Base-by-base conservation (phyloP, 1,284 basidiomycete genomes). In the Calocybe gambosa region DNA sequence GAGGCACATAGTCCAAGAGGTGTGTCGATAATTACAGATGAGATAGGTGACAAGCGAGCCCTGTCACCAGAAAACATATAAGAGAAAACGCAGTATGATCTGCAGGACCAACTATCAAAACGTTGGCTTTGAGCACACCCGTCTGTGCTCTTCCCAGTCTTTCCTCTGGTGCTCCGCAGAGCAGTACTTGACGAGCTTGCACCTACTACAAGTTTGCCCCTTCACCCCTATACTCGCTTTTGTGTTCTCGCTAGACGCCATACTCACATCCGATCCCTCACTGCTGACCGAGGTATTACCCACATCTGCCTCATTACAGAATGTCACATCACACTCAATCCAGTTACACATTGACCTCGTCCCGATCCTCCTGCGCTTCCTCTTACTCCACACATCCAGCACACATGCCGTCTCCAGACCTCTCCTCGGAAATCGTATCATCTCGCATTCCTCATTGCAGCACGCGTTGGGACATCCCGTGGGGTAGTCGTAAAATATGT, bases 371-470 rank as follows among this genome's bases (percentile, higher is more conserved):
- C 68, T 71, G 19, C 67, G 65, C 52, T 68, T 70, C 25, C 74
- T 73, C 42, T 67, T 77, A 12, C 74, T 71, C 58, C 77, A 80
- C 54, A 83, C 69, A 28, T 78, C 70, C 20, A 86, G 68, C 34
- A 86, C 68, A 1, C 71, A 71, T 4, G 84, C 84, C 4, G 66
- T 70, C 46, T 79, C 77, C 15, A 74, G 56, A 0, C 83, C 84
- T 45, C 72, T 67, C 46, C 82, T 68, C 4, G 83, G 83, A 55
- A 86, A 86, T 39, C 84, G 77, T 54, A 86, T 80, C 75, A 86
- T 83, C 64, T 86, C 84, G 59, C 84, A 86, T 58, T 86, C 82
- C 52, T 86, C 84, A 26, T 76, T 82, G 60, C 83, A 86, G 54
- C 78, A 81, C 1, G 80, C 82, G 50, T 85, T 86, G 21, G 81